phyloP scores from a whole-genome alignment of 163 green algal species.

The Scenedesmus sp. region DNA sequence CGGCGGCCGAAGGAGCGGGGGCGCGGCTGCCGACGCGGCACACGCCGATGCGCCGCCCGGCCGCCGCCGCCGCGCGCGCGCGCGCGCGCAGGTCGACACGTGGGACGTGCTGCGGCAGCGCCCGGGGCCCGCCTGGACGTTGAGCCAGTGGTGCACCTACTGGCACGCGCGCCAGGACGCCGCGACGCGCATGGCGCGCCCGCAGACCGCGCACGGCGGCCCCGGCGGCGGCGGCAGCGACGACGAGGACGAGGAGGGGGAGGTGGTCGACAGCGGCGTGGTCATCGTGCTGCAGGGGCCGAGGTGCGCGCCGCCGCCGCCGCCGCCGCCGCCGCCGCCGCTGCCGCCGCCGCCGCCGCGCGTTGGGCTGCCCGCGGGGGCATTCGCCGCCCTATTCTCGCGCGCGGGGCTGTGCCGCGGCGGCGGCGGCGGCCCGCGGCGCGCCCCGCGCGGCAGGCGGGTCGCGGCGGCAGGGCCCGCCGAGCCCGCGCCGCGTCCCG shows the following conservation, averaged over 20 bases:
- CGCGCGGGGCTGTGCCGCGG: too few species aligned
- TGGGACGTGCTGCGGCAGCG: slow-evolving; percentile 39
- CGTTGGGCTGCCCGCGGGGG: too few species aligned
- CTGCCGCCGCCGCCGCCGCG: too few species aligned
- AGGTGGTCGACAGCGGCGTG: slow-evolving; percentile 27
- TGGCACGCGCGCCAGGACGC: slow-evolving; percentile 42
- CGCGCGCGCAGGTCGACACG: slow-evolving; percentile 23
- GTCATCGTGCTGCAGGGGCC: slow-evolving; percentile 35
- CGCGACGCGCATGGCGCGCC: slow-evolving; percentile 1
- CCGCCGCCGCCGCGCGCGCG: too few species aligned
- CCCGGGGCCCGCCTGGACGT: slow-evolving; percentile 25
- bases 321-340: too few species aligned
- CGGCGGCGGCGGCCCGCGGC: too few species aligned
- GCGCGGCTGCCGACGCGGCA: not conserved
- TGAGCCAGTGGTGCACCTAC: slow-evolving; percentile 41
- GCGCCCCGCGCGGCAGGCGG: too few species aligned
- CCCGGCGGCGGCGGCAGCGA: not conserved
- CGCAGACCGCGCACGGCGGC: slow-evolving; percentile 20
- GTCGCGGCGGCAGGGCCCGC: too few species aligned
- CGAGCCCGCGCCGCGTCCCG: too few species aligned
- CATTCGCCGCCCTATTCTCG: too few species aligned
- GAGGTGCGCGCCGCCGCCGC: too few species aligned
- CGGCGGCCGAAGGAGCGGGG: too few species aligned
- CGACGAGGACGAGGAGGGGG: slow-evolving; percentile 32
- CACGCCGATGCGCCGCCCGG: not conserved